Evolutionary conservation across 2,329 filamentous ascomycete genomes (phyloP), one percentile per base, ranked within the genome.

Genomic region (Nemania abortiva): DNA sequence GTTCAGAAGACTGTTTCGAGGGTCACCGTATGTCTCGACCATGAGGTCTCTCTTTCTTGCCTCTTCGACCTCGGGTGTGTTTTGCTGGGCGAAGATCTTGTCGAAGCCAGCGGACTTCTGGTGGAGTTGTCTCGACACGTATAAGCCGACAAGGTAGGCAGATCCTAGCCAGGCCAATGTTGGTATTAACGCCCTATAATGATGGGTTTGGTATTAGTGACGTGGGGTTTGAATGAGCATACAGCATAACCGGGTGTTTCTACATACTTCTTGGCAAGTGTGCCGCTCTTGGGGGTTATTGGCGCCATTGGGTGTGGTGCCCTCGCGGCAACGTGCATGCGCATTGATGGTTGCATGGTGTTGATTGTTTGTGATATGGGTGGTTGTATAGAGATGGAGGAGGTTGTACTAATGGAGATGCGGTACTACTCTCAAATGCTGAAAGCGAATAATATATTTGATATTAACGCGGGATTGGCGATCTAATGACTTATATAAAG

Each of bases 1-100:
- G 59, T 79, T 79, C 52, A 79, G 61, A 1, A 79, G 70, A 53
- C 72, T 77, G 70, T 77, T 75, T 31, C 77, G 76, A 3, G 77
- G 77, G 56, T 79, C 77, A 20, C 77, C 76, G 66, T 74, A 74
- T 9, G 52, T 60, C 18, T 79, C 77, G 52, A 77, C 74, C 34
- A 66, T 49, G 15, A 79, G 69, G 18, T 59, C 68, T 27, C 42
- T 64, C 58, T 70, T 77, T 31, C 77, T 66, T 9, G 73, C 71
- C 29, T 61, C 66, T 69, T 77, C 76, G 55, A 77, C 76, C 45
- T 78, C 76, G 52, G 77, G 73, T 0, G 77, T 78, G 74, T 79
- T 79, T 49, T 79, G 75, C 58, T 78, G 75, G 11, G 75, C 47
- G 68, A 76, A 79, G 70, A 79, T 79, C 15, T 63, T 68, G 63